Conservation (phyloP, 805 yeast genomes). For the Wickerhamomyces bisporus region DNA sequence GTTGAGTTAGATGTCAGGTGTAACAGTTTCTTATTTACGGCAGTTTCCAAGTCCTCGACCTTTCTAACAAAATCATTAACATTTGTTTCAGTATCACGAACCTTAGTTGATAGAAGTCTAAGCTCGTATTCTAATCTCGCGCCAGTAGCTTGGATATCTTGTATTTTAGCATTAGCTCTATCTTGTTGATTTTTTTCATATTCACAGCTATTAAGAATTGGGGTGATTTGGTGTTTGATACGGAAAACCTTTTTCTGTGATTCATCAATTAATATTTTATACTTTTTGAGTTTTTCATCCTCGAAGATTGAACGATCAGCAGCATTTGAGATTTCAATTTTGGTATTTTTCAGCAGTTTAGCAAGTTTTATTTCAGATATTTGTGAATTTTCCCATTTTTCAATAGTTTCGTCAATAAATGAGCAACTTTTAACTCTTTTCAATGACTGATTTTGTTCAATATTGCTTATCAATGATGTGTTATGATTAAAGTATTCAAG, state of each 20-base stretch:
- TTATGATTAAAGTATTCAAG: conserved; percentile 23
- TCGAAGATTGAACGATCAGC: not conserved
- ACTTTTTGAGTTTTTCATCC: not conserved
- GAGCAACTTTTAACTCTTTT: conserved; percentile 35
- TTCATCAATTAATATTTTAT: conserved; percentile 1
- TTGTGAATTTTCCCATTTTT: conserved; percentile 9
- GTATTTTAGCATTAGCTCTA: conserved; percentile 33
- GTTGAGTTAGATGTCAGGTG: not conserved
- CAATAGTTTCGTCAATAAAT: conserved; percentile 20
- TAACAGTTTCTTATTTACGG: conserved; percentile 8
- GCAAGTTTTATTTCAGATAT: conserved; percentile 12
- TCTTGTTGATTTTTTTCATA: conserved; percentile 21
- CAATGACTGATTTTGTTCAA: conserved; percentile 5
- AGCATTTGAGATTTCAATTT: not conserved
- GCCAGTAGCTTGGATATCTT: conserved; percentile 49
- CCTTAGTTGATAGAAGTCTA: conserved; percentile 50
- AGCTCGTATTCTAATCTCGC: conserved; percentile 65
- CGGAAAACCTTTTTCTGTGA: conserved; percentile 2
- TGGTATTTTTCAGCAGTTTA: conserved; percentile 6
- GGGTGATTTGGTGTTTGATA: conserved; percentile 13
- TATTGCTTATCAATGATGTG: conserved; percentile 5
- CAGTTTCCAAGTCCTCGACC: conserved; percentile 29
- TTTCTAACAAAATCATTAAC: conserved; percentile 38
- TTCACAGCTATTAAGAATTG: conserved; percentile 18
- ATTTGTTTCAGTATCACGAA: conserved; percentile 64